Base-by-base conservation (phyloP, 148 eudicot genomes). In the Limonium bicolor region DNA sequence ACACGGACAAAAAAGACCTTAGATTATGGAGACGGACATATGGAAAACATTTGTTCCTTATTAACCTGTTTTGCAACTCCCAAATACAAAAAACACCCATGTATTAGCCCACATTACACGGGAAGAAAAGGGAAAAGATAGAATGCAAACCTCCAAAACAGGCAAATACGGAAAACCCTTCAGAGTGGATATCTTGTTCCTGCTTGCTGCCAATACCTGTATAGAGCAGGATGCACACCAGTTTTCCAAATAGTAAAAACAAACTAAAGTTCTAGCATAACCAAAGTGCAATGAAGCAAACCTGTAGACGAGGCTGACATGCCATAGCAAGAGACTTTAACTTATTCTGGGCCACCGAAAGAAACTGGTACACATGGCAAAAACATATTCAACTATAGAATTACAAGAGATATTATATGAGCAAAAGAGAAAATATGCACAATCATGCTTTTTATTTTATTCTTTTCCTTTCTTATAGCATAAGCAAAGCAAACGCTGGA, bases 271-370 rank as follows among this genome's bases (percentile, higher is more conserved):
- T n/a, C 7, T 21, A 13, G 17, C 30, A 47, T 21, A 17, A 29
- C 20, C 41, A 33, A 31, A 63, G 34, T 13, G n/a, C n/a, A n/a
- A n/a, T n/a, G n/a, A 48, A 41, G 46, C 58, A 51, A 53, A 90
- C 99, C 99, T 90, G 95, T 53, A 90, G 50, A 24, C 99, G 88
- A 41, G 99, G 99, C 59, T 85, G 99, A 69, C 94, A 80, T n/a
- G 93, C 94, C 99, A 90, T 90, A 58, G 78, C 66, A 62, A 90
- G 86, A 52, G 99, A 78, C 67, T 85, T 90, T 41, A 90, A 55
- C 61, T 85, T 90, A 61, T 90, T 90, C 65, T 90, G 99, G 16
- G 99, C 94, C 41, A 90, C 88, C 27, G 95, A 90, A 4, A 90
- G 72, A 64, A 90, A 90, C 99, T 90, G 82, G 20, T 55, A 68